Base-by-base conservation (phyloP, 345 rosid genomes). In the Hibiscus trionum region DNA sequence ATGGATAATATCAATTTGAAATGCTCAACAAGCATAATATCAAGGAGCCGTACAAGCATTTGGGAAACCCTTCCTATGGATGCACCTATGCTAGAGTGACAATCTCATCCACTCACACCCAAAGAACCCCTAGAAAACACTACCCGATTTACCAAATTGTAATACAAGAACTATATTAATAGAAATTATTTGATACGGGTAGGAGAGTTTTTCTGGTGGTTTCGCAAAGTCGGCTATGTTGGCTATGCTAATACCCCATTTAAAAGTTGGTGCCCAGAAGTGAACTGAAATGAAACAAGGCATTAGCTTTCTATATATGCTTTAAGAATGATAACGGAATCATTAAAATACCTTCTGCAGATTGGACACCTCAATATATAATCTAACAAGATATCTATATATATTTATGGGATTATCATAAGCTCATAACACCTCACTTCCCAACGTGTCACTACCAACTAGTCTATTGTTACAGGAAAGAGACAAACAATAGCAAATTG, bases 181-280 rank as follows among this genome's bases (percentile, higher is more conserved):
- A 3, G 21, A 62, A 61, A 33, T 17, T 39, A 87, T 75, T 80
- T 90, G 97, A 76, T 92, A 96, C 73, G 96, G 96, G 76, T 93
- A 90, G 17, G 98, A 93, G 72, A 93, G 88, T 6, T 89, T 87
- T 63, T 93, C 98, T 0, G 96, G 91, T 26, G 93, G 97, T 80
- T 90, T 90, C 55, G 90, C 24, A 61, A 88, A 93, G 82, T 93
- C 98, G 1, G 91, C 98, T 66, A 93, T 27, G 72, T 90, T 93
- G 50, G 98, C 98, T 42, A 89, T 85, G 83, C 91, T 90, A 79
- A 93, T 90, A 39, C 97, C 97, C 98, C 98, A 90, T 75, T 93
- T 93, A 68, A 93, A 93, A 4, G 97, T 89, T 4, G 98, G 98
- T 8, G 97, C 98, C 97, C 97, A 93, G 72, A 93, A 93, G 79